Evolutionary conservation across 2,329 filamentous ascomycete genomes (phyloP).

Genomic region (Fusarium vanettenii): DNA sequence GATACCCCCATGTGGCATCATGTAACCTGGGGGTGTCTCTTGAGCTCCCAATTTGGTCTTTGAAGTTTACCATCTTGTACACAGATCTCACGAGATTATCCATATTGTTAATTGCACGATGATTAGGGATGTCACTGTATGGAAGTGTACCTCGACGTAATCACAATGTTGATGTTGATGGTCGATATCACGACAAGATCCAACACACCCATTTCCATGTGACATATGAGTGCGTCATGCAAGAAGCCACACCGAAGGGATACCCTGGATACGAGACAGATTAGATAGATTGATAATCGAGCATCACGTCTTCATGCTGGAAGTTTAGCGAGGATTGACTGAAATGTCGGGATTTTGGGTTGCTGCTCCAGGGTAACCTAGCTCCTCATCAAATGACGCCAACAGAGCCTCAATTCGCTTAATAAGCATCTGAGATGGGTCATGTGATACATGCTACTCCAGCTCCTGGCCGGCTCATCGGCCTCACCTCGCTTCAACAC

Average conservation of each 20-base stretch:
- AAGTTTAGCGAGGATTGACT: not conserved
- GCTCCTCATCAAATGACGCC: not conserved
- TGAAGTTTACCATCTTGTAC: not conserved
- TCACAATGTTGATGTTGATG: not conserved
- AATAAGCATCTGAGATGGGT: not conserved
- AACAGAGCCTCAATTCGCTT: not conserved
- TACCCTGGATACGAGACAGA: not conserved
- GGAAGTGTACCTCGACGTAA: not conserved
- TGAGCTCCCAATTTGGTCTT: not conserved
- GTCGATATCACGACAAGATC: not conserved
- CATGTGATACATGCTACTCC: slow-evolving; percentile 24
- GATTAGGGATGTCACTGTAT: not conserved
- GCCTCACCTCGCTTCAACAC: slow-evolving; percentile 55
- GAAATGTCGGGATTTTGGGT: not conserved
- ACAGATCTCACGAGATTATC: not conserved
- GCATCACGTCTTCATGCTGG: not conserved
- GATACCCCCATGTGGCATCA: not conserved
- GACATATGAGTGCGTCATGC: not conserved
- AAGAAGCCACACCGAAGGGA: not conserved
- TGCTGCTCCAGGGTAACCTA: slow-evolving; percentile 13
- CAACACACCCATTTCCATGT: not conserved
- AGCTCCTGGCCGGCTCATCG: slow-evolving; percentile 43
- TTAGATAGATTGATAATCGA: not conserved
- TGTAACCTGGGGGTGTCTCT: not conserved
- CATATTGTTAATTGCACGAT: not conserved